phyloP scores from a whole-genome alignment of 2,329 filamentous ascomycete species.

The Colletotrichum trifolii region DNA sequence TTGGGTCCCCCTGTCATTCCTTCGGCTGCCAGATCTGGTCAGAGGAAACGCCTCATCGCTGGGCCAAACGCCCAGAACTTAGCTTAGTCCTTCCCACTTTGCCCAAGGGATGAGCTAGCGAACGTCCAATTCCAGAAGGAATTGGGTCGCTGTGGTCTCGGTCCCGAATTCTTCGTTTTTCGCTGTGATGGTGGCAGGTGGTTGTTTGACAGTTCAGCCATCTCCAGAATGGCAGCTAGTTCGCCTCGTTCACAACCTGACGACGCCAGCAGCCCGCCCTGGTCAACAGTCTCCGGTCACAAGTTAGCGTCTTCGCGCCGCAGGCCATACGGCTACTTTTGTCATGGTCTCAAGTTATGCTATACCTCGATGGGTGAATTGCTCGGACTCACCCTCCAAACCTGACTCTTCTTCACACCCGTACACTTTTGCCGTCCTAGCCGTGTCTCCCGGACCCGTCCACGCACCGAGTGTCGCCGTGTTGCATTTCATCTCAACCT shows the following conservation, averaged over 20 bases:
- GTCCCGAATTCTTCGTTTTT: too few species aligned
- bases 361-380: conserved; percentile 15
- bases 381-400: conserved; percentile 28
- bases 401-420: conserved; percentile 25
- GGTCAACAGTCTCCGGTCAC: background rate
- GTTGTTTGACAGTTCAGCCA: background rate
- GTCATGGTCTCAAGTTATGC: conserved; percentile 15
- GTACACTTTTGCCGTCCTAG: conserved; percentile 22
- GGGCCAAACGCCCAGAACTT: conserved; percentile 27
- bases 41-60: conserved; percentile 21
- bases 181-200: background rate
- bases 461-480: conserved; percentile 18
- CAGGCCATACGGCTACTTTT: conserved; percentile 13
- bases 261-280: background rate
- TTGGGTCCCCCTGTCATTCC: conserved; percentile 16
- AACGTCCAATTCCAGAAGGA: conserved; percentile 6
- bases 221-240: background rate
- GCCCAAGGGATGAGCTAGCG: conserved; percentile 5
- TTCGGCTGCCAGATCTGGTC: conserved; percentile 27
- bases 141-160: background rate
- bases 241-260: background rate
- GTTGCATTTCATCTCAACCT: conserved; percentile 26
- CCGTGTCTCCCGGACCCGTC: conserved; percentile 23
- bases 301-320: too few species aligned
- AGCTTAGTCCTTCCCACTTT: conserved; percentile 5